These are phyloP conservation scores for Helichrysum umbraculigerum DNA, from an alignment of 129 eudicot genomes.

Conservation along the genomic window DNA sequence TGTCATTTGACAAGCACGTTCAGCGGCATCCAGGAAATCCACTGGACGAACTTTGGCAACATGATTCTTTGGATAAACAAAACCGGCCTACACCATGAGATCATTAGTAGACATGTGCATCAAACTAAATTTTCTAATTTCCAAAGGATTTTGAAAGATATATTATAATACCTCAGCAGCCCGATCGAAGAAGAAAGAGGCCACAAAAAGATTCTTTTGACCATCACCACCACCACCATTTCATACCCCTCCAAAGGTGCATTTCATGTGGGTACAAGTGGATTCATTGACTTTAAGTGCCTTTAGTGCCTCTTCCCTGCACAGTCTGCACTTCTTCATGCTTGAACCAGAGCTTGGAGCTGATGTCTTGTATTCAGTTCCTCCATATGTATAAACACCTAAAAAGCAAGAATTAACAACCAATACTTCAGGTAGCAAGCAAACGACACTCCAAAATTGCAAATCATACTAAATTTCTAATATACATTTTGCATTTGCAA, in stretches of 20 bases:
- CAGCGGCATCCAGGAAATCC: slow-evolving; percentile 79
- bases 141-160: background rate
- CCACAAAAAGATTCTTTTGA: slow-evolving; percentile 91
- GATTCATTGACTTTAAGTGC: slow-evolving; percentile 78
- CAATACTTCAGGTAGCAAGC: background rate
- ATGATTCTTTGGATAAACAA: slow-evolving; percentile 55
- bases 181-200: slow-evolving; percentile 94
- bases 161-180: slow-evolving; percentile 82
- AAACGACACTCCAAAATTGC: background rate
- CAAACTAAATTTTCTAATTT: background rate
- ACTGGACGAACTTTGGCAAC: slow-evolving; percentile 73
- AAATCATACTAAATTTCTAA: background rate
- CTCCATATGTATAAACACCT: slow-evolving; percentile 79
- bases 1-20: slow-evolving; percentile 63
- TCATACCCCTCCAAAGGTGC: slow-evolving; percentile 99
- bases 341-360: slow-evolving; percentile 72
- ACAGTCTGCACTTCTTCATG: slow-evolving; percentile 61
- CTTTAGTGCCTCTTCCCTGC: slow-evolving; percentile 55
- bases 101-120: background rate
- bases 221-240: slow-evolving; percentile 99
- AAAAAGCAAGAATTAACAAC: background rate
- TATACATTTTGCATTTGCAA: background rate
- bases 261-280: slow-evolving; percentile 91
- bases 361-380: slow-evolving; percentile 50
- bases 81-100: slow-evolving; percentile 65